Evolutionary conservation across 352 stramenopile genomes (phyloP).

Genomic region (Phytophthora vignae): DNA sequence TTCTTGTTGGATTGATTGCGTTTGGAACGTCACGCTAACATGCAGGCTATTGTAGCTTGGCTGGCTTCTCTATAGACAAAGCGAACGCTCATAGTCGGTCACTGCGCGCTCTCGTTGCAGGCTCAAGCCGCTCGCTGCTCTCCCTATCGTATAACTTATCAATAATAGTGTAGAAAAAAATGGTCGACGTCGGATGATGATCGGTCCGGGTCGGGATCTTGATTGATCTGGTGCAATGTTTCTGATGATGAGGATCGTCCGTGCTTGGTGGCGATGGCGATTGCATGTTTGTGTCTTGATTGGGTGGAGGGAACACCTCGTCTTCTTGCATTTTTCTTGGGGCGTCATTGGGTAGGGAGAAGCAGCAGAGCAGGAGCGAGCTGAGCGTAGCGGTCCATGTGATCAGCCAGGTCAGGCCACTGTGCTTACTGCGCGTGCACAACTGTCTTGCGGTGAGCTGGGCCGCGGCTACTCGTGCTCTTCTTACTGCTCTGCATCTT

Average conservation of each 20-base stretch:
- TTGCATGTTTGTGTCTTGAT: constrained; percentile 32
- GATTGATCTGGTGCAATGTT: constrained; percentile 29
- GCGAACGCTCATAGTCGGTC: constrained; percentile 17
- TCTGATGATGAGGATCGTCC: constrained; percentile 7
- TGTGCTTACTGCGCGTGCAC: constrained; percentile 19
- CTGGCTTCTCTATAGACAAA: constrained; percentile 41
- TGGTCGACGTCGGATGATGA: constrained; percentile 15
- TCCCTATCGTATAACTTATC: constrained; percentile 43
- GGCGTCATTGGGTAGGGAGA: constrained; percentile 28
- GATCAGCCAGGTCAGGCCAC: constrained; percentile 14
- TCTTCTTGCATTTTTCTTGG: constrained; percentile 46
- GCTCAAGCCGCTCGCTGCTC: constrained; percentile 15
- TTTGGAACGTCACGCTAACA: constrained; percentile 22
- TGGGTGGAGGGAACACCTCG: constrained; percentile 27
- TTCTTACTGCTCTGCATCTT: constrained; percentile 33
- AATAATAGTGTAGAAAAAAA: constrained; percentile 46
- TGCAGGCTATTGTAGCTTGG: constrained; percentile 23
- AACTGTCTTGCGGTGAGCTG: constrained; percentile 18
- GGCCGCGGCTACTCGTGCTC: constrained; percentile 17
- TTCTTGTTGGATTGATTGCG: constrained; percentile 24
- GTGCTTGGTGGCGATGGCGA: neutral
- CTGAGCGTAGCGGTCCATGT: neutral
- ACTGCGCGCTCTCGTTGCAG: constrained; percentile 1
- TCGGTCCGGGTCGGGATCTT: constrained; percentile 5
- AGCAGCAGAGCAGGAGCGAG: constrained; percentile 10